These are phyloP conservation scores for Petunia hybrid DNA, from an alignment of 305 asterid species.

Conservation along the genomic window DNA sequence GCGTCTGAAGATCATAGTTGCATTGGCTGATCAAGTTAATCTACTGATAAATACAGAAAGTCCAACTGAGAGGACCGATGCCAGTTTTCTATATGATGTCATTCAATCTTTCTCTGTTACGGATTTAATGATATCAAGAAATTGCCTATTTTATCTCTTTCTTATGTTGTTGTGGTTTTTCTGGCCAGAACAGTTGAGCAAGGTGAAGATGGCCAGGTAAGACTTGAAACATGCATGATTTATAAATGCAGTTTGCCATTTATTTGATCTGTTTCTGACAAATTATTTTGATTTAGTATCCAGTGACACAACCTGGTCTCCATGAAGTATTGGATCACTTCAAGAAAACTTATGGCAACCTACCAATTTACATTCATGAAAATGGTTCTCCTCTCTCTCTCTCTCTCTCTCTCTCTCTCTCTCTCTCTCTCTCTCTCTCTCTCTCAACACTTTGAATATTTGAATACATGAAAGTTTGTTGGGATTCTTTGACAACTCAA, in stretches of 20 bases:
- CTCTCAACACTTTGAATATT: neutral
- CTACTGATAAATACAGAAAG: too few relatives aligned
- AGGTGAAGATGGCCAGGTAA: neutral
- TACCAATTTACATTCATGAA: too few relatives aligned
- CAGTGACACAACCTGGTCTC: too few relatives aligned
- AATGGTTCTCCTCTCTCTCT: too few relatives aligned
- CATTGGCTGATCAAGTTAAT: neutral
- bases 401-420: too few relatives aligned
- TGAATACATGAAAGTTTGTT: neutral
- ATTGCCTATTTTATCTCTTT: neutral
- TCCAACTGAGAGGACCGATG: too few relatives aligned
- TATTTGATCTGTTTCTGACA: neutral
- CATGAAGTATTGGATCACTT: too few relatives aligned
- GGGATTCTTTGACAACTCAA: conserved; percentile 33
- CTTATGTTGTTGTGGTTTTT: neutral
- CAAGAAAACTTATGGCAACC: too few relatives aligned
- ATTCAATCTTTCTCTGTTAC: too few relatives aligned
- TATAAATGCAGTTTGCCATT: neutral
- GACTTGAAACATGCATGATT: neutral
- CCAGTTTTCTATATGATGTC: too few relatives aligned
- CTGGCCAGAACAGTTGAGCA: conserved; percentile 20
- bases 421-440: too few relatives aligned
- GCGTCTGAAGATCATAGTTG: neutral
- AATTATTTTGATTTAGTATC: neutral
- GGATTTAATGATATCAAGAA: too few relatives aligned